phyloP scores from a whole-genome alignment of 2,329 filamentous ascomycete genomes.

The Penicillium sp. region DNA sequence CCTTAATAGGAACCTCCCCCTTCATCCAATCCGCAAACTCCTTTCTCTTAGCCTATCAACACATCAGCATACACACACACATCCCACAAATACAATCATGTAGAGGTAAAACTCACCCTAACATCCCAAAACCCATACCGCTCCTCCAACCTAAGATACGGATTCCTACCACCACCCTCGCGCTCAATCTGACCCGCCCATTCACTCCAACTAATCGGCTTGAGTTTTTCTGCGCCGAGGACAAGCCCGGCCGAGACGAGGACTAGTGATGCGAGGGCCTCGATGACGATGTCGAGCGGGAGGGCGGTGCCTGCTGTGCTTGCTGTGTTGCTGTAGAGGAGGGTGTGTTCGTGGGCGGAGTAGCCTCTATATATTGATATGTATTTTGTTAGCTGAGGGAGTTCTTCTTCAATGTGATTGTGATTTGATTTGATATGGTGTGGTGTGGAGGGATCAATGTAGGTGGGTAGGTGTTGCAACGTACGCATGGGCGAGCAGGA shows the following conservation, averaged over 20 bases:
- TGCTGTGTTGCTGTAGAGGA: constrained; percentile 59
- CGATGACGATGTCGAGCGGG: constrained; percentile 77
- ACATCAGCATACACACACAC: constrained; percentile 11
- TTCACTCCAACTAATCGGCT: constrained; percentile 78
- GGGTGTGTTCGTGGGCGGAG: constrained; percentile 85
- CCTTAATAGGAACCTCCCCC: constrained; percentile 24
- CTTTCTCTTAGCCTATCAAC: constrained; percentile 50
- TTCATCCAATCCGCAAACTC: constrained; percentile 70
- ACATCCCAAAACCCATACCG: constrained; percentile 81
- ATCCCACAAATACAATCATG: no score
- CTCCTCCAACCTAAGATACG: constrained; percentile 69
- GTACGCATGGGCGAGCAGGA: constrained; percentile 82
- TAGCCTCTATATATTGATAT: constrained; percentile 86
- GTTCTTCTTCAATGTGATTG: no score
- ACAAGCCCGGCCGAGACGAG: constrained; percentile 79
- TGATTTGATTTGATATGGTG: no score
- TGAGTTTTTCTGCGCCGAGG: constrained; percentile 63
- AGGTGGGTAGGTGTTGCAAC: constrained; percentile 29
- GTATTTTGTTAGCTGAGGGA: no score
- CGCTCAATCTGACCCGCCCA: constrained; percentile 65
- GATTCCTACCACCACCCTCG: constrained; percentile 62
- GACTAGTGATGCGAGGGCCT: constrained; percentile 71
- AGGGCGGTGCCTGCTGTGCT: constrained; percentile 48
- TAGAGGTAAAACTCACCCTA: constrained; percentile 46
- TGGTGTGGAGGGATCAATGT: no score